phyloP scores from a whole-genome alignment of 768 basidiomycete species.

The Xerocomellus amylosporus region DNA sequence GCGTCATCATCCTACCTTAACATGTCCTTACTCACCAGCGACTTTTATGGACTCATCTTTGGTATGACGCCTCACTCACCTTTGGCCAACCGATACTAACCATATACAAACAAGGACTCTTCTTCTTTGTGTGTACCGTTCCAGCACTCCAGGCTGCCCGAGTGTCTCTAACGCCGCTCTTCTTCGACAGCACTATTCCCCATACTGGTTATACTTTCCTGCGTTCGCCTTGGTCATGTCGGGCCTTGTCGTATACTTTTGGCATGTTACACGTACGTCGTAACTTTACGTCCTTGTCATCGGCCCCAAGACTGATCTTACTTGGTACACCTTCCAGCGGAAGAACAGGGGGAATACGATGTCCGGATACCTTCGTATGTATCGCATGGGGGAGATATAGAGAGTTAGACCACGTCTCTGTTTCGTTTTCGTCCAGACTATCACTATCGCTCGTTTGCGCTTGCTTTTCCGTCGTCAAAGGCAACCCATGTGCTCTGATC shows the following conservation, averaged over 20 bases:
- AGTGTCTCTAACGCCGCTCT: background rate
- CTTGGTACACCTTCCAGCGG: conserved; percentile 45
- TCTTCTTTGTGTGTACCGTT: conserved; percentile 46
- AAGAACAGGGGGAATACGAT: conserved; percentile 58
- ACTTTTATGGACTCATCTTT: conserved; percentile 84
- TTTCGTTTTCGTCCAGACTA: background rate
- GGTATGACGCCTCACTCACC: conserved; percentile 29
- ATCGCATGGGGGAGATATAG: background rate
- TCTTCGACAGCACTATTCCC: conserved; percentile 61
- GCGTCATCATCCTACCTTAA: conserved; percentile 86
- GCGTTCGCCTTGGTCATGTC: conserved; percentile 67
- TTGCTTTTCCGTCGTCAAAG: background rate
- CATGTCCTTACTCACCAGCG: conserved; percentile 78
- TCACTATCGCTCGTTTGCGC: background rate
- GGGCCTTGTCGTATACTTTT: conserved; percentile 83
- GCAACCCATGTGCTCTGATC: background rate
- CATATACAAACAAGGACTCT: conserved; percentile 35
- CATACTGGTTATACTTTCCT: conserved; percentile 88
- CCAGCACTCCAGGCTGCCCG: background rate
- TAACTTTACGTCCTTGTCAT: background rate
- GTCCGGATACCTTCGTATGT: conserved; percentile 24
- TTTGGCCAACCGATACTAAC: conserved; percentile 1
- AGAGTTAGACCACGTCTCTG: conserved; percentile 1
- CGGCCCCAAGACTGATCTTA: background rate
- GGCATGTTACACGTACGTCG: conserved; percentile 73